Percentiles rank a stretch among this genome's conserved stretches.
These are phyloP conservation scores for Lonicera japonica DNA, from an alignment of 129 eudicot species.

Conservation along the genomic window DNA sequence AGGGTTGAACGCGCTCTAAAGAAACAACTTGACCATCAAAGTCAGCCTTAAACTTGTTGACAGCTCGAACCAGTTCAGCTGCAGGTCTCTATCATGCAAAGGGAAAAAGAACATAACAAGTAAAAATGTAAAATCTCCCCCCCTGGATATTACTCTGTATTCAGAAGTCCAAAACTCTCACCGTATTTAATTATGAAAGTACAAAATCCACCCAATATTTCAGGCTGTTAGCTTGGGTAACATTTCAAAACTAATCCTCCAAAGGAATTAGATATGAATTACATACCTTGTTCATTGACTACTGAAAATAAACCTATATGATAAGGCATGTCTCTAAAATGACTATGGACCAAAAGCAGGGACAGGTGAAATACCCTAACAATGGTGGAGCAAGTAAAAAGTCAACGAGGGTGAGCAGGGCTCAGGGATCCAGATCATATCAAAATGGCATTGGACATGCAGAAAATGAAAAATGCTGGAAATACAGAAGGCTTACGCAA, in stretches of 20 bases:
- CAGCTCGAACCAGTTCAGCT: slow-evolving; percentile 77
- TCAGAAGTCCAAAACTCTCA: not conserved
- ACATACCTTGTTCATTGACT: not conserved
- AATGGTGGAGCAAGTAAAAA: no score
- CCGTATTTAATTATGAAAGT: no score
- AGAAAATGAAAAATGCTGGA: no score
- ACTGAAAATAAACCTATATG: not conserved
- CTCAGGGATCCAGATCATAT: no score
- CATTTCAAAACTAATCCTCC: not conserved
- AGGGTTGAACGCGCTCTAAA: slow-evolving; percentile 92
- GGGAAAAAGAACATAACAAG: not conserved
- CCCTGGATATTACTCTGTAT: not conserved
- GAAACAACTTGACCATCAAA: slow-evolving; percentile 90
- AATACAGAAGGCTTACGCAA: no score
- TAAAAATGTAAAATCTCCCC: not conserved
- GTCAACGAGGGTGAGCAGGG: no score
- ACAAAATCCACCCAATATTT: not conserved
- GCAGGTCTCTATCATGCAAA: slow-evolving; percentile 68
- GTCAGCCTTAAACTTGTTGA: slow-evolving; percentile 87
- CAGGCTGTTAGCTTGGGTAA: no score
- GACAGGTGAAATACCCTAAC: no score
- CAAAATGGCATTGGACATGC: no score
- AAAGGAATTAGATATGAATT: no score
- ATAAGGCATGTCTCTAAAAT: not conserved
- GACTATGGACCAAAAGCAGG: no score